phyloP scores from a whole-genome alignment of 1,284 basidiomycete genomes.

The Rhodotorula mucilaginosa region DNA sequence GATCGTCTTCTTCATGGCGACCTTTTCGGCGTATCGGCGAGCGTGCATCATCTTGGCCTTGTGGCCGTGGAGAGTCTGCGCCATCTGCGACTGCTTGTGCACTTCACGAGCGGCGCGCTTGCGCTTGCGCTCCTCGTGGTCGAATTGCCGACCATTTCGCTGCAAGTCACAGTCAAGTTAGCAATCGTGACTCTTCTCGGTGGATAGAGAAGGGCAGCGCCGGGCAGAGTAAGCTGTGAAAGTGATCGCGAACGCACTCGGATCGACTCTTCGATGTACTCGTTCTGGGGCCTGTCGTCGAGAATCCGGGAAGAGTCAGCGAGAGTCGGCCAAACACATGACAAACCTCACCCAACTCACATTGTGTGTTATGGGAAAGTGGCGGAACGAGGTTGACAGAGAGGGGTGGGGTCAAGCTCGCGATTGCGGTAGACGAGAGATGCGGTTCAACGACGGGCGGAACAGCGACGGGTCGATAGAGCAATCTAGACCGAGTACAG shows the following conservation, averaged over 20 bases:
- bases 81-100: constrained; percentile 81
- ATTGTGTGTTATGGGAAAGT: not conserved
- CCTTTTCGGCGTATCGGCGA: constrained; percentile 93
- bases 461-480: not conserved
- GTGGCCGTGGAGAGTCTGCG: constrained; percentile 92
- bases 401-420: not conserved
- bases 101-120: constrained; percentile 87
- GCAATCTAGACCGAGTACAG: too few relatives aligned
- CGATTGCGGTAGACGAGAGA: not conserved
- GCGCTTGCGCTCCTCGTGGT: constrained; percentile 59
- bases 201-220: too few relatives aligned
- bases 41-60: constrained; percentile 98
- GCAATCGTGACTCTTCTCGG: not conserved
- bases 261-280: constrained; percentile 86
- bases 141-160: constrained; percentile 53
- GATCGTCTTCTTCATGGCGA: constrained; percentile 98
- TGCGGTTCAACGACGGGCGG: not conserved
- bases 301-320: not conserved
- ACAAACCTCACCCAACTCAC: not conserved
- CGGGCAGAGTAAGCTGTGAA: constrained; percentile 46
- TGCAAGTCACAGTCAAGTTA: constrained; percentile 47
- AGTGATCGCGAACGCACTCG: constrained; percentile 7
- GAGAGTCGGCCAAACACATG: too few relatives aligned
- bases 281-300: constrained; percentile 48
- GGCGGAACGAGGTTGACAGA: too few relatives aligned